Base-by-base conservation (phyloP, 768 basidiomycete genomes). In the Tricholoma sp. region DNA sequence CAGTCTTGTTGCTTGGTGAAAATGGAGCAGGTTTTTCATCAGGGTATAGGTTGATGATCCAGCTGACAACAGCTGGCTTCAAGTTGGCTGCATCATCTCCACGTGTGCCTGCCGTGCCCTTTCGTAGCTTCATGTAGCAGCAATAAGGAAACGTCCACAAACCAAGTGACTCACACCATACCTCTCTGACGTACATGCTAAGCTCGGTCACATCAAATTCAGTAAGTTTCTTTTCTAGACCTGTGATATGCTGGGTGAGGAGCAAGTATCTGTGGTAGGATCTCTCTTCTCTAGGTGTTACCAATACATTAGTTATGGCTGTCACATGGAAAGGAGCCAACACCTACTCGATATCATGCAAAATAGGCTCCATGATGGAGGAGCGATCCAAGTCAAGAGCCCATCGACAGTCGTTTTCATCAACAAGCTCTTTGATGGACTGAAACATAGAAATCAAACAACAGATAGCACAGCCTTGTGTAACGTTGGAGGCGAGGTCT, bases 71-170 rank as follows among this genome's bases (percentile, higher is more conserved):
- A 4, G 24, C 24, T 24, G 24, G 24, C 24, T 24, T 24, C n/a
- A 61, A 24, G 15, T 44, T 50, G 31, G 32, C 52, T 15, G 53
- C 37, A 29, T 61, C 60, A 33, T 61, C 60, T 33, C 56, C 54
- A 33, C 54, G 57, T 11, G 60, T 57, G 18, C 48, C 51, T 24
- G 53, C 57, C n/a, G 47, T 42, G 7, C 49, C 49, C 34, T 32
- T 50, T 11, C 31, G 15, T 3, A 50, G 34, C 49, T 50, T 3
- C 24, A 45, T 18, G 44, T 31, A 8, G 15, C 6, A 5, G 15
- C 10, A 50, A 15, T 32, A 1, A 32, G 34, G 6, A 6, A 4
- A 32, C 1, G 6, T 32, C 12, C 29, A 18, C 20, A 20, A 3
- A 2, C 28, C 3, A 28, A 28, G 6, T 4, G 8, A 29, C 1